These are phyloP conservation scores for Draba incana DNA, from an alignment of 345 rosid species.

Conservation along the genomic window DNA sequence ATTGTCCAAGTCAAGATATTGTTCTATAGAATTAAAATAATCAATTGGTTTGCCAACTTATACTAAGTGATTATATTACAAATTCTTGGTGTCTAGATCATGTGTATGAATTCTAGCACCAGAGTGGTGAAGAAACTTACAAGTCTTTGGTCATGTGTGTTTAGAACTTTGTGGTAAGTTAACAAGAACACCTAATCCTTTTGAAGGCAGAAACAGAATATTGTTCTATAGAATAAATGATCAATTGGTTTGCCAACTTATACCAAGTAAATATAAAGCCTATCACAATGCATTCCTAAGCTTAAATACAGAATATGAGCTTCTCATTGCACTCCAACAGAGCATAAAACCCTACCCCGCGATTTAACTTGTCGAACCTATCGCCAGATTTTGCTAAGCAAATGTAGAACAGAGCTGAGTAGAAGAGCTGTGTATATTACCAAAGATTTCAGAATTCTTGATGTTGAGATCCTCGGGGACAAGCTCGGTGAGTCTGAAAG, in stretches of 20 bases:
- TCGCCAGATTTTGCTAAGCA: slow-evolving; percentile 2
- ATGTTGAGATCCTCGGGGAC: slow-evolving; percentile 15
- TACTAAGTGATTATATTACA: slow-evolving; percentile 15
- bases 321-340: slow-evolving; percentile 20
- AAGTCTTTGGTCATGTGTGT: not conserved
- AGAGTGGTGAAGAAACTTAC: not conserved
- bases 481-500: slow-evolving; percentile 6
- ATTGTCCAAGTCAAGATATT: not conserved
- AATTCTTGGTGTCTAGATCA: slow-evolving; percentile 19
- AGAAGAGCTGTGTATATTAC: not conserved
- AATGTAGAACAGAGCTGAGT: slow-evolving; percentile 8
- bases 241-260: slow-evolving; percentile 4
- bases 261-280: slow-evolving; percentile 5
- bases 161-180: too few relatives aligned
- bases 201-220: not conserved
- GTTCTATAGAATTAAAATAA: not conserved
- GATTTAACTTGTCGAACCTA: not conserved
- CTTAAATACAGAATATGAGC: not conserved
- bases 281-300: slow-evolving; percentile 22
- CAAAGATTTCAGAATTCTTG: slow-evolving; percentile 9
- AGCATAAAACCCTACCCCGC: slow-evolving; percentile 2
- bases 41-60: slow-evolving; percentile 4
- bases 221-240: not conserved
- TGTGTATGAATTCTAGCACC: slow-evolving; percentile 16
- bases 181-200: too few relatives aligned